A percentile compares a stretch with the other conserved stretches of the same genome.
phyloP scores from a whole-genome alignment of 1,139 yeast species.

The Geotrichum citri-aurantii region DNA sequence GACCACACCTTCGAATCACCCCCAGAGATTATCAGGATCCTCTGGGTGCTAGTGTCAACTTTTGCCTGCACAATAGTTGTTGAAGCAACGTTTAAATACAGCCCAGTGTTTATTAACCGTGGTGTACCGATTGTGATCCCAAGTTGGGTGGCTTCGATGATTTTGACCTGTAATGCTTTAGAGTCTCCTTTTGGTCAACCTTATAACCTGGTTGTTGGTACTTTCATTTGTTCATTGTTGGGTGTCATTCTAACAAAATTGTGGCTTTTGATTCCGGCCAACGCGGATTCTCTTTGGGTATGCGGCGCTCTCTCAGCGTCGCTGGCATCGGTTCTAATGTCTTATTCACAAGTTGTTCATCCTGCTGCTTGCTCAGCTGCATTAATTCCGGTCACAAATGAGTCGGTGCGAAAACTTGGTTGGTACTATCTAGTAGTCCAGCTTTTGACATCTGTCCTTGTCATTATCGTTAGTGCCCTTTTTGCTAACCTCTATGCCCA shows the following conservation, averaged over 20 bases:
- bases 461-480: slow-evolving; percentile 48
- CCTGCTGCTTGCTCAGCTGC: slow-evolving; percentile 78
- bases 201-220: slow-evolving; percentile 53
- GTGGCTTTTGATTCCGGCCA: slow-evolving; percentile 41
- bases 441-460: slow-evolving; percentile 46
- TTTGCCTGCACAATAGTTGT: slow-evolving; percentile 51
- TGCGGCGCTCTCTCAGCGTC: slow-evolving; percentile 59
- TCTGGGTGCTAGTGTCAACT: slow-evolving; percentile 34
- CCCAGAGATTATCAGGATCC: slow-evolving; percentile 18
- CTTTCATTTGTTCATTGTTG: slow-evolving; percentile 47
- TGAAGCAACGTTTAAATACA: slow-evolving; percentile 48
- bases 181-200: slow-evolving; percentile 65
- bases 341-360: slow-evolving; percentile 52
- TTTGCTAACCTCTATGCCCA: slow-evolving; percentile 51
- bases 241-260: slow-evolving; percentile 55
- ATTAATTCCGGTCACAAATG: slow-evolving; percentile 51
- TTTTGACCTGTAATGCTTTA: slow-evolving; percentile 53
- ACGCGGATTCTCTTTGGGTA: slow-evolving; percentile 45
- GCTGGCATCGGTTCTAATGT: slow-evolving; percentile 51
- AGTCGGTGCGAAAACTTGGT: slow-evolving; percentile 45
- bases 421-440: slow-evolving; percentile 67
- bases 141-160: slow-evolving; percentile 57
- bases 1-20: not conserved
- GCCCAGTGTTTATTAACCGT: slow-evolving; percentile 41
- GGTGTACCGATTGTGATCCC: slow-evolving; percentile 56